Evolutionary conservation across 331 rosid genomes (phyloP), one percentile per base, ranked within the genome.

Genomic region (Spiraea crenata): DNA sequence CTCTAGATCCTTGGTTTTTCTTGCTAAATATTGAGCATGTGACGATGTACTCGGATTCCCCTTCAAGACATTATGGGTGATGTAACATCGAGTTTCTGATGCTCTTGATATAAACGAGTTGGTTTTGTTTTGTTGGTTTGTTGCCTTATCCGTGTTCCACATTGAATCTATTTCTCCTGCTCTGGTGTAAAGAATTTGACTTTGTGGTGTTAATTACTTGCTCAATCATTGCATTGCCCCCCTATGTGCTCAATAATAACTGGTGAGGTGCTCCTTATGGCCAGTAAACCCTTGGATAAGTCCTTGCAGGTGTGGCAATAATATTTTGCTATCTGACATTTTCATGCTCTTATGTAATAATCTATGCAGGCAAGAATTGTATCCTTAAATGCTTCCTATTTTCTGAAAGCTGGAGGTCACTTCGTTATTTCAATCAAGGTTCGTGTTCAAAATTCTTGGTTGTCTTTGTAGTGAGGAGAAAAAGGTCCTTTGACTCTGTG

Each of bases 341-440:
- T 6, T 2, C 10, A 75, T 55, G 61, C 8, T 14, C 39, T 6
- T 8, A 25, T 57, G 39, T 60, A 12, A 25, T 41, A 60, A 35
- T 17, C 16, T 42, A 8, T 69, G 58, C 83, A 86, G 91, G 91
- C 91, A 35, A 84, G 91, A 77, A 86, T 86, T 82, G 57, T 86
- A 10, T 88, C 83, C 9, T 60, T 86, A 57, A 86, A 86, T 71
- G 91, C 91, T 15, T 79, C 87, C 9, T 86, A 79, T 60, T 84
- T 84, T 73, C 90, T 91, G 57, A 95, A 91, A 83, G 63, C 92
- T 1, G 99, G 97, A 14, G 99, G 98, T 7, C 96, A 90, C 76
- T 92, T 92, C 69, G 96, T 92, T 25, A 90, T 95, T 34, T 95
- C 98, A 4, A 95, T 95, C 64, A 92, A 89, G 98, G 98, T 89